Evolutionary conservation across 768 basidiomycete species (phyloP).

Genomic region (Exsudoporus frostii): DNA sequence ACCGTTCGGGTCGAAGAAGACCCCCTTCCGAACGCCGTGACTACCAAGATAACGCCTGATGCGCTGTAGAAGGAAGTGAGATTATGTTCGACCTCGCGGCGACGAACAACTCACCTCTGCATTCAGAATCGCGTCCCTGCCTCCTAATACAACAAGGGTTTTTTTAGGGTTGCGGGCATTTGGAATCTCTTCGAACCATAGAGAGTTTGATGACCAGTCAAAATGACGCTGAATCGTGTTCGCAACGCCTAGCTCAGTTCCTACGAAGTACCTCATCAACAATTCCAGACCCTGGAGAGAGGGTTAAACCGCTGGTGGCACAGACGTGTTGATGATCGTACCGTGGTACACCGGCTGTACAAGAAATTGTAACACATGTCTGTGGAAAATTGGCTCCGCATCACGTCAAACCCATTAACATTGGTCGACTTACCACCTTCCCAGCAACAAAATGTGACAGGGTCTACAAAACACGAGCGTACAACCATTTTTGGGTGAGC

Average conservation of each 20-base stretch:
- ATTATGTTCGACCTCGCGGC: not conserved
- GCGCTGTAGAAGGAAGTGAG: constrained; percentile 41
- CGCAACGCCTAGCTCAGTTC: constrained; percentile 82
- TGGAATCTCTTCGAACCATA: constrained; percentile 90
- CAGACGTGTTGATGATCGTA: constrained; percentile 27
- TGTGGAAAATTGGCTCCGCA: constrained; percentile 23
- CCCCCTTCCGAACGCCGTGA: constrained; percentile 66
- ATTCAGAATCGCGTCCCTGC: constrained; percentile 75
- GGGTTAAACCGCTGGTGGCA: constrained; percentile 2
- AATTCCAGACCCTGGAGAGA: constrained; percentile 64
- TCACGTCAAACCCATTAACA: not conserved
- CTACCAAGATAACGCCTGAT: constrained; percentile 71
- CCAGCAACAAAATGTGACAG: constrained; percentile 89
- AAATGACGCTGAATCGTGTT: constrained; percentile 82
- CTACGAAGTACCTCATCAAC: constrained; percentile 84
- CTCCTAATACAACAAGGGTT: constrained; percentile 77
- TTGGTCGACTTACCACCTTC: constrained; percentile 67
- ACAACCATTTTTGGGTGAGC: constrained; percentile 61
- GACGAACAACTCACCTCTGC: constrained; percentile 47
- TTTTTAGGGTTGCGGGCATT: constrained; percentile 64
- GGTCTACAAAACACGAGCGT: constrained; percentile 88
- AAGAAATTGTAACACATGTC: constrained; percentile 92
- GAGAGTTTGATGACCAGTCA: constrained; percentile 82
- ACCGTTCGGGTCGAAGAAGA: constrained; percentile 62
- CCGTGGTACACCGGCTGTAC: constrained; percentile 65